These are phyloP conservation scores for Paraphysoderma sedebokerense DNA, from an alignment of 371 early-diverging fungal species.

Conservation along the genomic window DNA sequence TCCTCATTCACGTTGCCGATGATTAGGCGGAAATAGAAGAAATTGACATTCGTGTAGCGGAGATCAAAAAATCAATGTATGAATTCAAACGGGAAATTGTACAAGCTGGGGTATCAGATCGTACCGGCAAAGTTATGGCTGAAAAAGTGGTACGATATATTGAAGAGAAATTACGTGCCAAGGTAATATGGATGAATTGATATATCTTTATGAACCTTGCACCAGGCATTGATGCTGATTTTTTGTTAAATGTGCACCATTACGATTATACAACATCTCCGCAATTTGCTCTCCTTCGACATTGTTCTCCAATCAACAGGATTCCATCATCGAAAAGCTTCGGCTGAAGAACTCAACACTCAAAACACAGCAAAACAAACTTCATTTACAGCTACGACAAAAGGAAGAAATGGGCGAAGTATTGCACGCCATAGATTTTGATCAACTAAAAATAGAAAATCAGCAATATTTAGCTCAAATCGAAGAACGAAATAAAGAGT, in stretches of 20 bases:
- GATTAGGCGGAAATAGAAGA: conserved; percentile 28
- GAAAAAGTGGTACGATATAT: conserved; percentile 27
- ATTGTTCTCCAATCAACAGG: too few relatives aligned
- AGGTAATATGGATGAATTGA: too few relatives aligned
- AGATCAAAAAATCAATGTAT: conserved; percentile 26
- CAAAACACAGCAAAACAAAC: conserved; percentile 31
- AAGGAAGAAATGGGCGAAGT: conserved; percentile 46
- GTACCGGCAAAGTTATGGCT: conserved; percentile 31
- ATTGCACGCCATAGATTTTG: conserved; percentile 38
- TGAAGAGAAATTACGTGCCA: conserved; percentile 28
- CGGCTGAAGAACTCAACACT: conserved; percentile 33
- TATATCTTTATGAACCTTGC: too few relatives aligned
- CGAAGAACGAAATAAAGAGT: conserved; percentile 32
- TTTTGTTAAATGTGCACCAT: background rate
- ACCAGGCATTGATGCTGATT: background rate
- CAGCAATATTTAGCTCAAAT: conserved; percentile 33
- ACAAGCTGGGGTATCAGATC: background rate
- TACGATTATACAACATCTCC: background rate
- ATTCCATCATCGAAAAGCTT: conserved; percentile 32
- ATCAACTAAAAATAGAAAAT: conserved; percentile 40
- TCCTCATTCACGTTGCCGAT: background rate
- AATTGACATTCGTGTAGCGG: conserved; percentile 23
- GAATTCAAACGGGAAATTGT: conserved; percentile 28
- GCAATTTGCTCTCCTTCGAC: too few relatives aligned
- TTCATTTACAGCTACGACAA: conserved; percentile 30